Percentiles rank a stretch among this genome's conserved stretches.
Conservation (phyloP, 225 moss, liverwort and hornwort species). For the Anthoceros angustus region DNA sequence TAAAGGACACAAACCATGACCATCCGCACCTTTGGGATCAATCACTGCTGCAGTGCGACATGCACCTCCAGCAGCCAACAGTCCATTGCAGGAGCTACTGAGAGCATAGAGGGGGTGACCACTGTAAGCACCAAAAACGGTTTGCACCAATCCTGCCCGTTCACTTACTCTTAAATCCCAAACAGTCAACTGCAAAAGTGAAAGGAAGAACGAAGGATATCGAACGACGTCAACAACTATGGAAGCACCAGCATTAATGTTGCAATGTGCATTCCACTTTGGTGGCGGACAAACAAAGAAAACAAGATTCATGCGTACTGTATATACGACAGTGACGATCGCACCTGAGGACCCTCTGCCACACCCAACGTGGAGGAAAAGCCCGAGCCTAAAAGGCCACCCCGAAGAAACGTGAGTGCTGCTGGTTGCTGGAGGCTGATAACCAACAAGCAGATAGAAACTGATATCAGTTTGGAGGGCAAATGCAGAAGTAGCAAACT, state of each 20-base stretch:
- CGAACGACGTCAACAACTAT: too few species aligned
- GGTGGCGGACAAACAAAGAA: too few species aligned
- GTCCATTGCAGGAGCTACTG: constrained; percentile 41
- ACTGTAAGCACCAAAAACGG: constrained; percentile 59
- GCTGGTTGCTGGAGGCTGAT: constrained; percentile 72
- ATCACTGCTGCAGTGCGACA: constrained; percentile 57
- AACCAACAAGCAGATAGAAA: constrained; percentile 10
- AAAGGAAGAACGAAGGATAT: background rate
- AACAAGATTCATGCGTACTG: too few species aligned
- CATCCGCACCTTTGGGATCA: constrained; percentile 57
- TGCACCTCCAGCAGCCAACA: constrained; percentile 53
- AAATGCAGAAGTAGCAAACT: background rate
- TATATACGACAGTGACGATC: too few species aligned
- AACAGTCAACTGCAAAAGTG: constrained; percentile 65
- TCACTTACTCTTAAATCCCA: constrained; percentile 74
- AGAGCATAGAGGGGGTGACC: constrained; percentile 58
- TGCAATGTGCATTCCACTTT: too few species aligned
- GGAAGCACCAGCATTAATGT: too few species aligned
- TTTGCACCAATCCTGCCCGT: constrained; percentile 65
- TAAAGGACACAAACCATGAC: background rate
- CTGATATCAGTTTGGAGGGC: constrained; percentile 3
- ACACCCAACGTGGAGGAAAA: background rate
- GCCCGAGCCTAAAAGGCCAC: background rate
- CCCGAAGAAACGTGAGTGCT: constrained; percentile 39
- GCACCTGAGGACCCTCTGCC: background rate